Base-by-base conservation (phyloP, 371 early-diverging fungal genomes). In the Mucor indicus region DNA sequence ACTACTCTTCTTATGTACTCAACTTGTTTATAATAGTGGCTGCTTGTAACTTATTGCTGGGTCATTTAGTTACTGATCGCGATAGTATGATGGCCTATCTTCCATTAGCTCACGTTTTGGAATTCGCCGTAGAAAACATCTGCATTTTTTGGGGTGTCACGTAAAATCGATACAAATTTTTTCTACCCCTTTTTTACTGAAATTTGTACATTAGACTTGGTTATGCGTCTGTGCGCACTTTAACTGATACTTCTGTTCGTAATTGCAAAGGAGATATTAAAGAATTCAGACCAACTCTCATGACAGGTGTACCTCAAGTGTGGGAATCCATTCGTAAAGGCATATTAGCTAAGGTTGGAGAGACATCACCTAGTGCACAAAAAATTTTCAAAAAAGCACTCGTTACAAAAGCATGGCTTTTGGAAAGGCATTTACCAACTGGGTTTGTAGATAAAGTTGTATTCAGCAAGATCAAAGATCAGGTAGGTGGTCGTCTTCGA, bases 71-170 rank as follows among this genome's bases (percentile, higher is more conserved):
- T 29, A 68, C 60, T 17, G 71, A 64, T 27, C 67, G 70, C 29
- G 89, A 87, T 52, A 63, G 69, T 12, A 75, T 95, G 68, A 77
- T 97, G 44, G 92, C 93, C 12, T 96, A 93, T 67, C 77, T 99
- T 42, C 99, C 98, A 6, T 74, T 96, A n/a, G 95, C 98, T 32
- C 98, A 99, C 75, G 89, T 90, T 6, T 76, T 91, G 48, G 94
- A 94, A 53, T 85, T 92, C 65, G 68, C 87, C 17, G 92, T 92
- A 32, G 91, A 94, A 57, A 77, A 81, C 38, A 62, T 84, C 17
- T 75, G 81, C 57, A 55, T 95, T 4, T 85, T 80, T 51, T 81
- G 78, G 67, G 95, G 95, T 45, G 70, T 86, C 16, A 63, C 75
- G 57, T 51, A 47, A 57, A n/a, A n/a, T n/a, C n/a, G n/a, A n/a